Evolutionary conservation across 2,329 filamentous ascomycete species (phyloP), one percentile per base, ranked within the genome.

Genomic region (Xylariaceae sp.): DNA sequence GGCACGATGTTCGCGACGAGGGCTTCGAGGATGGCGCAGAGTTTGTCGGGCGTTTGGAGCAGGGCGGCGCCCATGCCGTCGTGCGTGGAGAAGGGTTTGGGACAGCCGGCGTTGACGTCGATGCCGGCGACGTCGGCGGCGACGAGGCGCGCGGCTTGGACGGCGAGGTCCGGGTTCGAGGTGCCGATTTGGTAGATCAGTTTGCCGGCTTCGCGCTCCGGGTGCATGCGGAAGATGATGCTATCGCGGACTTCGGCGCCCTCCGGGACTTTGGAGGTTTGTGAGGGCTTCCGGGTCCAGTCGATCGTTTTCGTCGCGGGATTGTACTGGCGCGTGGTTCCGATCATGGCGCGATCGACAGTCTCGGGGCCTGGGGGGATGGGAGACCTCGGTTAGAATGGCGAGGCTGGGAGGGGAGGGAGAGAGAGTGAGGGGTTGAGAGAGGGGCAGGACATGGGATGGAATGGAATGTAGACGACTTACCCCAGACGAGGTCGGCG

Each of bases 31-130:
- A 99, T 99, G 0, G 87, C 82, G 67, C 87, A 88, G 0, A 99
- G 82, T 68, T 84, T 86, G 65, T 97, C 92, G 0, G 94, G 93
- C 0, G 88, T 93, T 66, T 84, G 85, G 13, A 99, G 82, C 17
- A 99, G 82, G 1, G 92, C 93, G 0, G 94, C 94, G 53, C 94
- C 94, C 94, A 99, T 99, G 53, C 94, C 94, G 61, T 92, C 92
- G 63, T 83, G 84, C 1, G 93, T 96, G 70, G 90, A 96, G 75
- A 99, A 99, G 0, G 93, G 90, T 75, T 99, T 99, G 0, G 94
- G 94, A 72, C 94, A 99, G n/a, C 94, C 94, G 0, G 94, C 92
- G 73, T 99, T 99, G 63, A 99, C 88, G 73, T 97, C 94, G 67
- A 99, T 97, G 61, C 94, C 94, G 0, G 88, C 87, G 2, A 99